Percentiles rank a stretch among this genome's conserved stretches.
These are phyloP conservation scores for Sungouiella blattae DNA, from an alignment of 805 yeast species.

Conservation along the genomic window DNA sequence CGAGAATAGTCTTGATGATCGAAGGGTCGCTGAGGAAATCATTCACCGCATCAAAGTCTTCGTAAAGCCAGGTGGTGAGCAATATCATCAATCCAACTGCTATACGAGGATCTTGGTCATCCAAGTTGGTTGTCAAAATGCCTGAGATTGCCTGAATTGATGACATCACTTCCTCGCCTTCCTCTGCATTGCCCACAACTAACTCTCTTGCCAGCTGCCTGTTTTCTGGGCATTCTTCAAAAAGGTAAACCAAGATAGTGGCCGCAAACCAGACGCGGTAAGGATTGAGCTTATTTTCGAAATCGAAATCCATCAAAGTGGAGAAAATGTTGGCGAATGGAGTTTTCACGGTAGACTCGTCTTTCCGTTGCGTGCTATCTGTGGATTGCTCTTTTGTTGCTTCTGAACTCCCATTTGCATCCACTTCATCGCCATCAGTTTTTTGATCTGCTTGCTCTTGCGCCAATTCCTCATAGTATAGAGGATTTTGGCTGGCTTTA, in stretches of 20 bases:
- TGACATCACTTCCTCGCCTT: constrained; percentile 66
- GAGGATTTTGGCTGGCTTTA: constrained; percentile 26
- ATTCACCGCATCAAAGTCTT: constrained; percentile 68
- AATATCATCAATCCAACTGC: constrained; percentile 76
- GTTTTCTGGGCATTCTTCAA: constrained; percentile 52
- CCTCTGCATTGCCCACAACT: constrained; percentile 53
- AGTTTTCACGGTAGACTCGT: constrained; percentile 11
- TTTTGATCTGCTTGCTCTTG: not conserved
- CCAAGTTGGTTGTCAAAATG: constrained; percentile 61
- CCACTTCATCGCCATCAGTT: constrained; percentile 3
- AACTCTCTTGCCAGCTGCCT: constrained; percentile 47
- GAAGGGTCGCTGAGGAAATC: constrained; percentile 70
- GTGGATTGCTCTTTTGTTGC: constrained; percentile 1
- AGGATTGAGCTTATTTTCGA: constrained; percentile 65
- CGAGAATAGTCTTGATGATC: constrained; percentile 61
- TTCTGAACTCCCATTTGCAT: too few relatives aligned
- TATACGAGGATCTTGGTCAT: constrained; percentile 64
- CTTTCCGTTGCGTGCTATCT: constrained; percentile 1
- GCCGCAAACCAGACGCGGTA: constrained; percentile 84
- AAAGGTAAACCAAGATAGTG: constrained; percentile 56
- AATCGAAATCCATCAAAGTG: constrained; percentile 72
- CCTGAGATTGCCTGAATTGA: constrained; percentile 78
- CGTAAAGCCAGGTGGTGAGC: constrained; percentile 72
- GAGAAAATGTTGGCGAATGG: constrained; percentile 63
- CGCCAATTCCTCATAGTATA: constrained; percentile 19